phyloP scores from a whole-genome alignment of 2,329 filamentous ascomycete species.

The Graphiopsis chlorocephala region DNA sequence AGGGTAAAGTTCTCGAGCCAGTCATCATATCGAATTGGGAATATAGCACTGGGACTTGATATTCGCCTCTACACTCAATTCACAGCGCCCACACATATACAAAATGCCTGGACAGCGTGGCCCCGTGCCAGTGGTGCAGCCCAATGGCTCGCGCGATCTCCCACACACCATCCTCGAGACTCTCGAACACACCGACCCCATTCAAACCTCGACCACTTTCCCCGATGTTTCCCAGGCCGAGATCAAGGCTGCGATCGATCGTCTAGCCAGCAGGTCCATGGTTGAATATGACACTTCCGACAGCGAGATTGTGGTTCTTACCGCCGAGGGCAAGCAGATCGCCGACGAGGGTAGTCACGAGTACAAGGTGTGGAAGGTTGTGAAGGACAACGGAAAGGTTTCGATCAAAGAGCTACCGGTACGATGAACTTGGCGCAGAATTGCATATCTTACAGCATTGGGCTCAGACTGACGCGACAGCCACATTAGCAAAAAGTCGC shows the following conservation, averaged over 20 bases:
- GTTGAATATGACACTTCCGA: slow-evolving; percentile 81
- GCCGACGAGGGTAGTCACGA: slow-evolving; percentile 50
- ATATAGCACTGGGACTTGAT: not conserved
- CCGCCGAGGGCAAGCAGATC: slow-evolving; percentile 78
- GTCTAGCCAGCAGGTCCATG: slow-evolving; percentile 81
- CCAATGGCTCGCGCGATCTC: slow-evolving; percentile 49
- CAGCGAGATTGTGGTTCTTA: slow-evolving; percentile 71
- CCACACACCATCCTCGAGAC: slow-evolving; percentile 81
- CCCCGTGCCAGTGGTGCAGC: slow-evolving; percentile 45
- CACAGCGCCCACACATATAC: slow-evolving; percentile 1
- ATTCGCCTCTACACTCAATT: not conserved
- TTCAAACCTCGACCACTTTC: slow-evolving; percentile 33
- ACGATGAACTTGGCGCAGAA: slow-evolving; percentile 21
- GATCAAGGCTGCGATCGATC: slow-evolving; percentile 84
- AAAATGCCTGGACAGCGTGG: slow-evolving; percentile 47
- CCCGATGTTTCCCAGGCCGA: slow-evolving; percentile 39
- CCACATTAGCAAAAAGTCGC: slow-evolving; percentile 58
- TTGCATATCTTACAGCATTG: not conserved
- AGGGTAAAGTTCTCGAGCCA: not conserved
- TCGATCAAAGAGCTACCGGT: slow-evolving; percentile 48
- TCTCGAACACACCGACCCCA: slow-evolving; percentile 40
- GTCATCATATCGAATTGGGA: not conserved
- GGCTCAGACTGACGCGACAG: slow-evolving; percentile 5
- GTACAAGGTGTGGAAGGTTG: slow-evolving; percentile 50
- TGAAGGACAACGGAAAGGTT: slow-evolving; percentile 45